Conservation (phyloP, 257 asterid genomes). For the Pogostemon cablin region DNA sequence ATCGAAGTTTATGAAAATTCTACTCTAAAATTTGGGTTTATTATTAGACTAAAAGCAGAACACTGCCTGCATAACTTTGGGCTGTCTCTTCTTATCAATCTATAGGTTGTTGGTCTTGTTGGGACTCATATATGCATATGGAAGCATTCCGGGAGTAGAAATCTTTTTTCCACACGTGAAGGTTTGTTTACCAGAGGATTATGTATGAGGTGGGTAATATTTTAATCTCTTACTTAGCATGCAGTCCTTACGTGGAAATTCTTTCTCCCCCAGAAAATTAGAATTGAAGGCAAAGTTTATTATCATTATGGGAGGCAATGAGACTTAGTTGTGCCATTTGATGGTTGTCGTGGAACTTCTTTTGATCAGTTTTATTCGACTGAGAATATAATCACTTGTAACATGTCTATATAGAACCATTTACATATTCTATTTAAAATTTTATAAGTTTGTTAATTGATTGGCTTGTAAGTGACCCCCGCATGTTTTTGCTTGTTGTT, state of each 20-base stretch:
- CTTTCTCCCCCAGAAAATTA: constrained; percentile 13
- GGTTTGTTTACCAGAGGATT: constrained; percentile 80
- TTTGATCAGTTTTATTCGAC: constrained; percentile 7
- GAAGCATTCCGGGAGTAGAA: constrained; percentile 77
- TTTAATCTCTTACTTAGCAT: constrained; percentile 5
- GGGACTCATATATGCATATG: constrained; percentile 93
- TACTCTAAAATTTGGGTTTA: constrained; percentile 27
- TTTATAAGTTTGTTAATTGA: not conserved
- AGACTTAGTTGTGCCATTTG: constrained; percentile 13
- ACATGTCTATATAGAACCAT: not conserved
- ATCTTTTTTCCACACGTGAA: constrained; percentile 77
- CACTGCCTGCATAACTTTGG: constrained; percentile 28
- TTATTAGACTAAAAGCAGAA: constrained; percentile 19
- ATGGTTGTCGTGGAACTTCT: constrained; percentile 13
- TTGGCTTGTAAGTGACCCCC: not conserved
- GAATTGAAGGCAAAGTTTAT: constrained; percentile 17
- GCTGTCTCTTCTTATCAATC: constrained; percentile 30
- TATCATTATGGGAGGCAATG: constrained; percentile 3
- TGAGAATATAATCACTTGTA: constrained; percentile 11
- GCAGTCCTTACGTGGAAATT: constrained; percentile 13
- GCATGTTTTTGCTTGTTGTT: not conserved
- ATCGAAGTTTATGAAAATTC: constrained; percentile 5
- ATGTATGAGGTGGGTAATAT: constrained; percentile 81
- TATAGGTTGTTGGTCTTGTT: constrained; percentile 88
- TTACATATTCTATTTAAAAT: not conserved